Base-by-base conservation (phyloP, 352 stramenopile genomes). In the Phytophthora tubulina region DNA sequence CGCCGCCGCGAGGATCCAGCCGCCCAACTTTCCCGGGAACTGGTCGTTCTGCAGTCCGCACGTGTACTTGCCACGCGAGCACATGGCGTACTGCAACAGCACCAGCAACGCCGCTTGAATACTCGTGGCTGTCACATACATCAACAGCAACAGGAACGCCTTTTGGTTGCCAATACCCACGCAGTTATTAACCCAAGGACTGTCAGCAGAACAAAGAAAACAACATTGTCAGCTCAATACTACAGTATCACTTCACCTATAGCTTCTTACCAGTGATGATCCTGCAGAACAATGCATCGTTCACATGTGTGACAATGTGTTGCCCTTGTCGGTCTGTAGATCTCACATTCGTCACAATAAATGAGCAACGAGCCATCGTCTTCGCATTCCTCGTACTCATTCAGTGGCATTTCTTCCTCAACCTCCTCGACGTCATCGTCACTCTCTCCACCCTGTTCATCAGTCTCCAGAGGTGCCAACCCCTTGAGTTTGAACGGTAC, bases 161-260 rank as follows among this genome's bases (percentile, higher is more conserved):
- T 93, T 95, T 27, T 90, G 85, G 68, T 95, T 96, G 44, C 85
- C 84, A 45, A 94, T 88, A 9, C 89, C 89, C 21, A 96, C 76
- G 69, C 89, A 96, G 45, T 96, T 96, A 75, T 96, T 96, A 35
- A 96, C 86, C 89, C 89, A 96, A 21, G 87, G 89, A 68, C 89
- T 96, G 61, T 2, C 13, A 60, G 3, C 35, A 38, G 21, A 64
- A 45, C n/a, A 70, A 27, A 27, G 21, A 27, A 27, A 27, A 15
- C 36, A 58, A 31, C 6, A 54, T 44, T n/a, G 15, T 63, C 38
- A 72, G 21, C n/a, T 38, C 41, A 64, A 32, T 41, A 36, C 13
- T 15, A 61, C 7, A 31, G 27, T 13, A 54, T 2, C 35, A 4
- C 31, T 35, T 21, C 36, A 0, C 21, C 6, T 33, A 36, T 6